Percentiles rank a stretch among this genome's conserved stretches.
phyloP scores from a whole-genome alignment of 306 rosid species.

The Cucumis melo region DNA sequence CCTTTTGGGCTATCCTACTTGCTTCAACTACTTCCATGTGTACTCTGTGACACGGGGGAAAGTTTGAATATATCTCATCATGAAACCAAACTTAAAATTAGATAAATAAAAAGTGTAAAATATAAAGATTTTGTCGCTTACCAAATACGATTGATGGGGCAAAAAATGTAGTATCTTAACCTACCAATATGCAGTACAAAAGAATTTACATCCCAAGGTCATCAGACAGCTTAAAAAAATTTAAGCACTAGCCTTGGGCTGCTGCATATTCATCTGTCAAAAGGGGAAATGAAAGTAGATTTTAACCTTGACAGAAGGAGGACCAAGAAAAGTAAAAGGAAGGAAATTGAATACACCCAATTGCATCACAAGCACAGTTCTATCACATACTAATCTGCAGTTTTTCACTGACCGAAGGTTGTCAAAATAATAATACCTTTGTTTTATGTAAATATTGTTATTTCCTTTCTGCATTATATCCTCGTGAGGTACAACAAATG shows the following conservation, averaged over 20 bases:
- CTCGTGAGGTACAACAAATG: constrained; percentile 36
- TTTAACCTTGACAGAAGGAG: not conserved
- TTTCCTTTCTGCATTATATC: constrained; percentile 56
- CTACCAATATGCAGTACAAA: not conserved
- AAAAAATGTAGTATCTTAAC: not conserved
- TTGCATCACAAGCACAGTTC: not conserved
- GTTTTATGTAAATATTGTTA: constrained; percentile 48
- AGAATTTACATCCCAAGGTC: not conserved
- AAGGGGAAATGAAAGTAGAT: not conserved
- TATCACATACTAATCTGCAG: not conserved
- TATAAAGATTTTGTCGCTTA: not conserved
- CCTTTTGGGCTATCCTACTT: not conserved
- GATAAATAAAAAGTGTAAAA: not conserved
- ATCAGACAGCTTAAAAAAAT: not conserved
- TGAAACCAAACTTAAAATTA: not conserved
- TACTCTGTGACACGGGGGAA: not conserved
- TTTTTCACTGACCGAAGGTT: not conserved
- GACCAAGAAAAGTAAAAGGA: not conserved
- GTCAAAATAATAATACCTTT: constrained; percentile 13
- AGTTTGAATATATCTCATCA: not conserved
- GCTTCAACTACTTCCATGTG: not conserved
- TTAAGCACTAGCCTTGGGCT: not conserved
- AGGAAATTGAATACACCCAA: not conserved
- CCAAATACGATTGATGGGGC: not conserved
- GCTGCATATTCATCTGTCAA: constrained; percentile 3